phyloP scores from a whole-genome alignment of 2,329 filamentous ascomycete species.

The Ceratocystiopsis sp. region DNA sequence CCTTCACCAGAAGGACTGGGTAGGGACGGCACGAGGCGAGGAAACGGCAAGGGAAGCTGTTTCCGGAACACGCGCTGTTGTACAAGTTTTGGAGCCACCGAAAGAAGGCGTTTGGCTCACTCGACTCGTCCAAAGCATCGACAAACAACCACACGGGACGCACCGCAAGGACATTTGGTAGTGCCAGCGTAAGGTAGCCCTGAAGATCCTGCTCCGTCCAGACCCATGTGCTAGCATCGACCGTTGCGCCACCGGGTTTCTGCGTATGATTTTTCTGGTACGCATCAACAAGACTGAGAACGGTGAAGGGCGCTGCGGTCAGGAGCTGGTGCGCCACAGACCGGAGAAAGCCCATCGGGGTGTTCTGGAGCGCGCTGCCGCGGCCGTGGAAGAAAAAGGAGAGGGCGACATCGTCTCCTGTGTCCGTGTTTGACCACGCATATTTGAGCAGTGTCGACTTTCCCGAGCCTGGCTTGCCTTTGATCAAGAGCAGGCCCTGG shows the following conservation, averaged over 20 bases:
- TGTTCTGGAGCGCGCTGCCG: conserved; percentile 16
- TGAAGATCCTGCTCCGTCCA: background rate
- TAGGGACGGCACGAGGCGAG: background rate
- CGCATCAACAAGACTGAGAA: conserved; percentile 5
- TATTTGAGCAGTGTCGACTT: conserved; percentile 16
- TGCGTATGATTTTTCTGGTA: too few relatives aligned
- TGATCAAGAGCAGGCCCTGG: conserved; percentile 19
- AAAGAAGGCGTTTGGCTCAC: background rate
- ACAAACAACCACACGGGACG: background rate
- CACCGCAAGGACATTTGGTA: background rate
- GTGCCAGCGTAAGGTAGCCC: background rate
- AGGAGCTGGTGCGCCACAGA: conserved; percentile 18
- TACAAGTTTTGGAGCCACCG: background rate
- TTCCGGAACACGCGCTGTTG: background rate
- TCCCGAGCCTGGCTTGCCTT: conserved; percentile 18
- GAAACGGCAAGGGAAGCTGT: background rate
- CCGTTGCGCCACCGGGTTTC: too few relatives aligned
- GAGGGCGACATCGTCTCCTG: conserved; percentile 6
- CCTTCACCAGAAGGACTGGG: background rate
- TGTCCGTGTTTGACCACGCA: conserved; percentile 10
- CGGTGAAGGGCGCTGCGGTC: conserved; percentile 9
- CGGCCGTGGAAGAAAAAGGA: conserved; percentile 21
- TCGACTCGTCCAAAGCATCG: background rate
- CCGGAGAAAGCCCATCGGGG: conserved; percentile 17
- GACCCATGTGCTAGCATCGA: too few relatives aligned